Percentiles rank a stretch among this genome's conserved stretches.
Conservation (phyloP, 2,329 filamentous ascomycete genomes). For the Diaporthe sp. region DNA sequence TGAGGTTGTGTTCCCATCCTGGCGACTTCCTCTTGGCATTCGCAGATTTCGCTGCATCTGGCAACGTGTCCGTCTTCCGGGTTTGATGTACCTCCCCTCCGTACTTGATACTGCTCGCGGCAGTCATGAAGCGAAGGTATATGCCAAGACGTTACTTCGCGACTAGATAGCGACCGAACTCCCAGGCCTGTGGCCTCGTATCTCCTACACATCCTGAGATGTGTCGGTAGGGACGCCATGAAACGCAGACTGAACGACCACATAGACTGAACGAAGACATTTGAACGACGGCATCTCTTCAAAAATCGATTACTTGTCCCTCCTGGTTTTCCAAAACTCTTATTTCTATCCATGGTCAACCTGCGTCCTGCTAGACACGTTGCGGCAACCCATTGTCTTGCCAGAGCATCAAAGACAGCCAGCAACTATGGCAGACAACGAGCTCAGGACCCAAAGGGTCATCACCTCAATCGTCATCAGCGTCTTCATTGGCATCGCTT, state of each 20-base stretch:
- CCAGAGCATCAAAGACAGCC: neutral
- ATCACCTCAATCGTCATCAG: slow-evolving; percentile 11
- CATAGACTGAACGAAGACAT: neutral
- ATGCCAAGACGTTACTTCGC: slow-evolving; percentile 17
- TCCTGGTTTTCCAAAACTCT: neutral
- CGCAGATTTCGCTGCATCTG: slow-evolving; percentile 6
- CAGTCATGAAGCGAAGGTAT: neutral
- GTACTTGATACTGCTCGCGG: neutral
- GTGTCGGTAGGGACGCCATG: neutral
- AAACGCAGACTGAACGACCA: neutral
- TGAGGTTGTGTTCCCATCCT: neutral
- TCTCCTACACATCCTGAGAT: neutral
- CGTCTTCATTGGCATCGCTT: slow-evolving; percentile 31
- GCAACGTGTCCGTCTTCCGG: neutral
- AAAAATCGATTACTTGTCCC: neutral
- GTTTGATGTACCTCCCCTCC: too few species aligned
- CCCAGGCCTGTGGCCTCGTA: neutral
- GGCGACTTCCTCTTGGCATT: slow-evolving; percentile 9
- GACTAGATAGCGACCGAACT: neutral
- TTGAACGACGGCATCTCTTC: neutral
- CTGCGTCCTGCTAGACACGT: neutral
- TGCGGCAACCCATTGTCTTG: neutral
- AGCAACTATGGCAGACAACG: neutral
- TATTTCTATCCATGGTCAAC: neutral
- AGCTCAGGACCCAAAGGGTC: neutral